phyloP scores from a whole-genome alignment of 768 basidiomycete species.

The Rubroboletus satanas region DNA sequence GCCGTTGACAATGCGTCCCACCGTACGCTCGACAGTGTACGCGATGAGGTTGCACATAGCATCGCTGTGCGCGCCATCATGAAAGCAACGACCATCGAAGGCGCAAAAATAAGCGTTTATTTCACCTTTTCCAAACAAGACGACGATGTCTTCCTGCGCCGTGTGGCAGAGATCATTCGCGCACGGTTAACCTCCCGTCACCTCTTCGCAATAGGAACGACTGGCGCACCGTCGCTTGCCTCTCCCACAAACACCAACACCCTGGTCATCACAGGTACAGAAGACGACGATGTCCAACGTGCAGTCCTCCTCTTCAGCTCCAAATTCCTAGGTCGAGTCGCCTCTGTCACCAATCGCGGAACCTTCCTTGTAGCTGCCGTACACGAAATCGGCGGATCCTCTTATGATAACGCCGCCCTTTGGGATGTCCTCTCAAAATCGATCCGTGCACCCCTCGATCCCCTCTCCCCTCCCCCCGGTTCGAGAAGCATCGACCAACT shows the following conservation, averaged over 20 bases:
- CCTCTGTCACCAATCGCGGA: slow-evolving; percentile 34
- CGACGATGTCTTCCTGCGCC: slow-evolving; percentile 53
- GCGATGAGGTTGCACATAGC: slow-evolving; percentile 54
- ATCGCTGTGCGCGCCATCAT: slow-evolving; percentile 53
- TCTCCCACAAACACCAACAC: slow-evolving; percentile 33
- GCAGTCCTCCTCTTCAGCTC: slow-evolving; percentile 60
- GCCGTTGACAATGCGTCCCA: neutral
- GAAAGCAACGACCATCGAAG: slow-evolving; percentile 48
- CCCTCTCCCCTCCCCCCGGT: slow-evolving; percentile 59
- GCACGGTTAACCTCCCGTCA: slow-evolving; percentile 41
- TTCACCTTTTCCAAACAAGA: slow-evolving; percentile 56
- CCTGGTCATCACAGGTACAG: slow-evolving; percentile 58
- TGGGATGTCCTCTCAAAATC: slow-evolving; percentile 71
- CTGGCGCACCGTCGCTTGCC: slow-evolving; percentile 34
- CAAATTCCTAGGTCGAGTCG: slow-evolving; percentile 66
- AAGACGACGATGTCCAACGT: slow-evolving; percentile 55
- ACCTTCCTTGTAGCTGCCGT: slow-evolving; percentile 43
- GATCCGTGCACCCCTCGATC: slow-evolving; percentile 55
- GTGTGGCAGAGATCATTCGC: slow-evolving; percentile 47
- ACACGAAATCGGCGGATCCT: slow-evolving; percentile 48
- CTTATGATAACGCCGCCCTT: slow-evolving; percentile 63
- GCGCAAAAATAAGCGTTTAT: slow-evolving; percentile 55
- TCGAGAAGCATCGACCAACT: slow-evolving; percentile 57
- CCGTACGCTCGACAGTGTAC: slow-evolving; percentile 57
- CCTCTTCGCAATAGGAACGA: slow-evolving; percentile 55